These are phyloP conservation scores for Cryomyces antarcticus DNA, from an alignment of 495 filamentous ascomycete species.

Conservation along the genomic window DNA sequence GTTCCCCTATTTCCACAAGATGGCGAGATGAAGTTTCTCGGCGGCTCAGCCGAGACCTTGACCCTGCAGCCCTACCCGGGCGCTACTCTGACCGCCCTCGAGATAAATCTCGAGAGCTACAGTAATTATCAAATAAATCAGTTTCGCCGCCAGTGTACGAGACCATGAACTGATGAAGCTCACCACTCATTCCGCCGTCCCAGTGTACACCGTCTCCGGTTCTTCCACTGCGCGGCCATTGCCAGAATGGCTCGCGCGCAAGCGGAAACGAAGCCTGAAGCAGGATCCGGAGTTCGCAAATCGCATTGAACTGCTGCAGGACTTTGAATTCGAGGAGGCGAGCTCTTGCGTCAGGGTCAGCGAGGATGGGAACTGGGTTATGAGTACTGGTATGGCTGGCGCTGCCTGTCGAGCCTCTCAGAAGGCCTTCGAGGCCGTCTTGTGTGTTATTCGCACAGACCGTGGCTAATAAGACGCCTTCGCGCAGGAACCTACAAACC, in stretches of 20 bases:
- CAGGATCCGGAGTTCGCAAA: conserved; percentile 83
- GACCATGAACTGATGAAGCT: conserved; percentile 45
- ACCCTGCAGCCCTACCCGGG: no score
- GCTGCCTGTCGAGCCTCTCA: neutral
- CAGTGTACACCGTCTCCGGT: conserved; percentile 91
- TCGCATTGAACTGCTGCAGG: conserved; percentile 85
- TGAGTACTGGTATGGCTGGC: conserved; percentile 61
- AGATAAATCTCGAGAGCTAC: no score
- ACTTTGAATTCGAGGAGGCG: conserved; percentile 98
- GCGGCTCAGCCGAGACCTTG: no score
- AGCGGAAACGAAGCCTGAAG: conserved; percentile 82
- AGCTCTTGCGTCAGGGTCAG: conserved; percentile 77
- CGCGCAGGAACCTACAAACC: conserved; percentile 66
- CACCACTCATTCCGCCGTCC: conserved; percentile 67
- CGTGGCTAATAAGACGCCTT: neutral
- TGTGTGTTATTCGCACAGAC: neutral
- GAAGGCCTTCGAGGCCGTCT: no score
- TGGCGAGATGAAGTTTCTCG: no score
- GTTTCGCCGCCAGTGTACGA: no score
- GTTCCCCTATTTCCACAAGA: no score
- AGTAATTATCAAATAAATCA: no score
- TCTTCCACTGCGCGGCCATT: conserved; percentile 76
- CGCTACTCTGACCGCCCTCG: no score
- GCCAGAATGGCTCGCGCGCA: conserved; percentile 85
- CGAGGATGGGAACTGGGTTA: conserved; percentile 95